Base-by-base conservation (phyloP, 306 rosid species). In the Urtica urens region DNA sequence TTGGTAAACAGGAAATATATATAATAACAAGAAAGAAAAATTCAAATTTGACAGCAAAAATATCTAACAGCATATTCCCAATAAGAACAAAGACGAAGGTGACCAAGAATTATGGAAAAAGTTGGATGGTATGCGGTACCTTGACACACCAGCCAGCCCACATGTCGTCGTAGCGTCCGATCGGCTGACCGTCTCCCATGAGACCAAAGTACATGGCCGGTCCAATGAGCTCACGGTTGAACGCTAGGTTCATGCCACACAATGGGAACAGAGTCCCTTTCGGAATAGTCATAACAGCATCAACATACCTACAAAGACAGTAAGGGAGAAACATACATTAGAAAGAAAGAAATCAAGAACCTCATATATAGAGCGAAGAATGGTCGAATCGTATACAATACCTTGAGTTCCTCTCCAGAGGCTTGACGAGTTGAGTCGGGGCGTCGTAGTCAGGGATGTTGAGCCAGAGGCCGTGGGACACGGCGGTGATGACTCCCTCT, bases 81-180 rank as follows among this genome's bases (percentile, higher is more conserved):
- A 33, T 9, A n/a, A 29, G 16, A 49, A 49, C 27, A 7, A 19
- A 22, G 3, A 26, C 15, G 42, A 41, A 48, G 10, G 10, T 28
- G 33, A 10, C 33, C 4, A 4, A 28, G 33, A 28, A 28, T 4
- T 4, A 28, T 4, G 14, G 14, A 7, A 35, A 35, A 7, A 9
- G n/a, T 7, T 3, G n/a, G 10, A 18, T 23, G 8, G 59, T n/a
- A 39, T 14, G 1, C 18, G 23, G 26, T 78, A 86, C 95, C 95
- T 86, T 86, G 16, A 79, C 53, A 58, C 95, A 86, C 95, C 95
- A 86, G 21, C 95, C 95, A 45, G 95, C 95, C 95, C 95, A 86
- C 95, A 86, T 86, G 44, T 86, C 95, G 20, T 86, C 93, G 12
- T 81, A 86, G 26, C 95, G 84, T 43, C 93, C 93, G 53, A 86